Evolutionary conservation across 495 filamentous ascomycete genomes (phyloP), one percentile per base, ranked within the genome.

Genomic region (Thermothielavioides terrestris): DNA sequence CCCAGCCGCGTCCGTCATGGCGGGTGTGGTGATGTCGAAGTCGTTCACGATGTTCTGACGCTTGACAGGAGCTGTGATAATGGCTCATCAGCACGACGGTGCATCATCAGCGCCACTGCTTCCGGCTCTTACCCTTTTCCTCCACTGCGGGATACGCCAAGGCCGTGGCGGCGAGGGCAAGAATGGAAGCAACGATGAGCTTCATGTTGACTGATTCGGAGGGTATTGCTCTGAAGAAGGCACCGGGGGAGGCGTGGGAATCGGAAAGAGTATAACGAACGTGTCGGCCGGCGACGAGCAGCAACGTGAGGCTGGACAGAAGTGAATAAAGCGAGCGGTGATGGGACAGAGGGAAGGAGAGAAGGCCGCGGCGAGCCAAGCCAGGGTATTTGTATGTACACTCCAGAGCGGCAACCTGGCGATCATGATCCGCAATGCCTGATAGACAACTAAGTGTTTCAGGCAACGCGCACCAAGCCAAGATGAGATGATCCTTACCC

Each of bases 131-230:
- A 73, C 70, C 55, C 43, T 60, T 64, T 42, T 44, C 41, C 17
- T 52, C 50, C 2, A 30, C 49, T 54, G 23, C 11, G 32, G 71
- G 66, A 38, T 60, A 61, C 42, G 70, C 74, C 59, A 71, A 54
- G 54, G 68, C 71, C 58, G 72, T 44, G 58, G 73, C 60, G 60
- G 70, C 67, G 49, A 77, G 60, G 43, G 73, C 63, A 61, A 77
- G 50, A 52, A 77, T 43, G 57, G 66, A 51, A 54, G 71, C 57
- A 49, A 68, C 21, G 23, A 68, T 65, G 67, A 71, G 71, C 71
- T 78, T 72, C 75, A 78, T 78, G 53, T 66, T 76, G 69, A 64
- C 62, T 58, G 56, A 37, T 50, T 28, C 35, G 26, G n/a, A 30
- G 18, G 31, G 18, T 26, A 18, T 45, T 57, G 52, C 54, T 28